Evolutionary conservation across 441 rosid genomes (phyloP).

Genomic region (Omphalea diandra): DNA sequence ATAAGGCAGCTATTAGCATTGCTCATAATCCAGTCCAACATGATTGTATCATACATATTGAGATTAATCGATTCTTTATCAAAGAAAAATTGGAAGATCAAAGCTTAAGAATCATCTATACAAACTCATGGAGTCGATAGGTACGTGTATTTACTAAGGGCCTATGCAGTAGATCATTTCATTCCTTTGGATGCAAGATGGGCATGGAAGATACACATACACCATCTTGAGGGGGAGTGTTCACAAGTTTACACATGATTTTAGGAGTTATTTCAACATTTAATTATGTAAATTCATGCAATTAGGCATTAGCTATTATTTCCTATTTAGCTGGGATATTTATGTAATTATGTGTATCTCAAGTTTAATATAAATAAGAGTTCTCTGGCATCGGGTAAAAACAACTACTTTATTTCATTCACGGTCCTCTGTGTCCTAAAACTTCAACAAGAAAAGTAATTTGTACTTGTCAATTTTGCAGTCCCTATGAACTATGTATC

Average conservation of each 20-base stretch:
- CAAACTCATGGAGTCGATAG: neutral
- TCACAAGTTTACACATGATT: too few relatives aligned
- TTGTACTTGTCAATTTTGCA: neutral
- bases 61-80: neutral
- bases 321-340: too few relatives aligned
- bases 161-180: neutral
- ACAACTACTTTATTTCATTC: too few relatives aligned
- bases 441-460: too few relatives aligned
- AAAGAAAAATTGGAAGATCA: neutral
- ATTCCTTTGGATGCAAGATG: neutral
- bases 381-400: too few relatives aligned
- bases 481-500: neutral
- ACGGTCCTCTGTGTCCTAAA: too few relatives aligned
- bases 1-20: neutral
- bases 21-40: neutral
- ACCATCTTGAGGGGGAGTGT: neutral
- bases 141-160: neutral
- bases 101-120: neutral
- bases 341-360: too few relatives aligned
- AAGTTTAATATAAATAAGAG: too few relatives aligned
- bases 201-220: too few relatives aligned
- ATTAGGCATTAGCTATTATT: too few relatives aligned
- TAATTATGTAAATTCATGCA: too few relatives aligned
- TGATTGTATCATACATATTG: neutral
- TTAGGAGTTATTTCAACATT: too few relatives aligned